Base-by-base conservation (phyloP, 1,284 basidiomycete species). In the Ustilago xerochloae region DNA sequence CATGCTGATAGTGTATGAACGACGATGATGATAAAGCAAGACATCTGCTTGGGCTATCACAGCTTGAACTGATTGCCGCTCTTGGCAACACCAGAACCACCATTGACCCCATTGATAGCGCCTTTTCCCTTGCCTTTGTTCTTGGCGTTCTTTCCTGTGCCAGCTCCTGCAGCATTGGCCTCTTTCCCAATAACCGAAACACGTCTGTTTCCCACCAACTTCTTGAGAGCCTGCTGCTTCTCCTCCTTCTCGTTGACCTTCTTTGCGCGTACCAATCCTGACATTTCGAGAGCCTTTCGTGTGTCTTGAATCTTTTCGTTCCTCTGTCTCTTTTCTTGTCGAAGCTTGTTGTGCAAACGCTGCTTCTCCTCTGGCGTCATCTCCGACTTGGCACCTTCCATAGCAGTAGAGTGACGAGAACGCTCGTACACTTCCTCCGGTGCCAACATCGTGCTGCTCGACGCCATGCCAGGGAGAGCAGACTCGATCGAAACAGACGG, bases 401-500 rank as follows among this genome's bases (percentile, higher is more conserved):
- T 70, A 45, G 81, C 71, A 4, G 64, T 69, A 39, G 75, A 63
- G 53, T 78, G 64, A 18, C 57, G 55, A 22, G 63, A 54, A 30
- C 68, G 68, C 36, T 77, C 75, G 78, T 92, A 93, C 32, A 99
- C 87, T 86, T 99, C 97, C 83, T 98, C 93, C 0, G 97, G 97
- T 0, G 97, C 94, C 53, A 99, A 89, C 88, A 94, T 91, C 0
- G 90, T 91, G 4, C 90, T 87, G 0, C 89, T 87, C 0, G 92
- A 90, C 75, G 90, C 89, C 2, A 90, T 89, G 0, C 93, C 91
- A 0, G 96, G 97, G 2, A 99, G 88, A 0, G 94, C 93, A 1
- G 93, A 93, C 85, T 99, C 97, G 77, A 98, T 86, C 2, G 90
- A 88, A n/a, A 94, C 89, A 0, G 92, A 90, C 0, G 96, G 89